phyloP scores from a whole-genome alignment of 495 filamentous ascomycete genomes.

The Pseudoneurospora amorphoporcata region DNA sequence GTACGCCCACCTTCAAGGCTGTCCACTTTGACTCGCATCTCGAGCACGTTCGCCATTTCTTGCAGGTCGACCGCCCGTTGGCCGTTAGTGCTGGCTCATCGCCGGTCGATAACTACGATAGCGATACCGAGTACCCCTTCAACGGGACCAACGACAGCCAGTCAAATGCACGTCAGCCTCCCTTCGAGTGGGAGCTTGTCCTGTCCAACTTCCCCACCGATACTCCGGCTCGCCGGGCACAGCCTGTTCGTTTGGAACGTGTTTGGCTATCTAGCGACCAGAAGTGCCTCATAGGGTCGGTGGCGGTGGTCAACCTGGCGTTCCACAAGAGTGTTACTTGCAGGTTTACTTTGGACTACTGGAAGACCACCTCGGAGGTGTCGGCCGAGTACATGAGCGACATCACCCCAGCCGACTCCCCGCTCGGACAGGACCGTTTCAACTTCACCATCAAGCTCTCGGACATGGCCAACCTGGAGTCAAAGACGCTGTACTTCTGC shows the following conservation, averaged over 20 bases:
- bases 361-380: slow-evolving; percentile 96
- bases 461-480: slow-evolving; percentile 80
- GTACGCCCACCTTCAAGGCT: slow-evolving; percentile 90
- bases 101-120: slow-evolving; percentile 75
- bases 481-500: slow-evolving; percentile 85
- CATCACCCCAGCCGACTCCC: slow-evolving; percentile 52
- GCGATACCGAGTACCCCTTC: slow-evolving; percentile 82
- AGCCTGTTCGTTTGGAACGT: slow-evolving; percentile 66
- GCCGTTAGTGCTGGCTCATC: slow-evolving; percentile 95
- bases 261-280: slow-evolving; percentile 82
- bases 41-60: slow-evolving; percentile 90
- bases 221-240: slow-evolving; percentile 46
- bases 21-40: slow-evolving; percentile 94
- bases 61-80: slow-evolving; percentile 83
- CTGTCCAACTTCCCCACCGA: slow-evolving; percentile 75
- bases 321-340: slow-evolving; percentile 84
- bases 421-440: slow-evolving; percentile 75
- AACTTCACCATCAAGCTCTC: slow-evolving; percentile 87
- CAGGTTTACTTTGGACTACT: slow-evolving; percentile 92
- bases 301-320: slow-evolving; percentile 78
- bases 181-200: slow-evolving; percentile 79
- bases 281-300: slow-evolving; percentile 68
- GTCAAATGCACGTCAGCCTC: slow-evolving; percentile 27
- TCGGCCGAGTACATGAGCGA: slow-evolving; percentile 78
- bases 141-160: slow-evolving; percentile 37